Percentiles rank a stretch among this genome's conserved stretches.
Conservation (phyloP, 441 rosid genomes). For the Arabidopsis lyrata region DNA sequence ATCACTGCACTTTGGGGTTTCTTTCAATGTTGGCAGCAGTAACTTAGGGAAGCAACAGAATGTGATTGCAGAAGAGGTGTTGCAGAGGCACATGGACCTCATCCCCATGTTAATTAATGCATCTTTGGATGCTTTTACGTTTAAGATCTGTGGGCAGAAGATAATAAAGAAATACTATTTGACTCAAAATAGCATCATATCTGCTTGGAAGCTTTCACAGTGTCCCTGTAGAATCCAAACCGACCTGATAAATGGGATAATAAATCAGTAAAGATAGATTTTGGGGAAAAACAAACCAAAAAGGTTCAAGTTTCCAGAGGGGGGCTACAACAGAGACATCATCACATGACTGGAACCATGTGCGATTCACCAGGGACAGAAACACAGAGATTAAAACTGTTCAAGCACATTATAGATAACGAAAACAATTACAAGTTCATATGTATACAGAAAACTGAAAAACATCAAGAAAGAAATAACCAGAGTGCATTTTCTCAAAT, state of each 20-base stretch:
- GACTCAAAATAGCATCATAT: conserved; percentile 17
- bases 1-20: conserved; percentile 12
- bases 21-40: conserved; percentile 29
- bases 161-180: conserved; percentile 30
- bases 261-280: not conserved
- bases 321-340: conserved; percentile 29
- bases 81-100: conserved; percentile 43
- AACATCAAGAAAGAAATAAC: not conserved
- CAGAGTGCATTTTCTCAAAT: not conserved
- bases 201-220: conserved; percentile 19
- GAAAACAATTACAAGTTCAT: not conserved
- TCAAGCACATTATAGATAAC: not conserved
- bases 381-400: not conserved
- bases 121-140: conserved; percentile 36
- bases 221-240: conserved; percentile 14
- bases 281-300: conserved; percentile 24
- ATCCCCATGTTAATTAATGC: conserved; percentile 45
- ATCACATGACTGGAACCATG: conserved; percentile 40
- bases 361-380: conserved; percentile 4
- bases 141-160: conserved; percentile 33
- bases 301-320: conserved; percentile 40
- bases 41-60: conserved; percentile 29
- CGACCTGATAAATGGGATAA: conserved; percentile 15
- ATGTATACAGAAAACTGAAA: not conserved
- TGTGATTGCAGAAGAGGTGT: conserved; percentile 13